Conservation (phyloP, 805 yeast genomes). For the Candida easanensis region DNA sequence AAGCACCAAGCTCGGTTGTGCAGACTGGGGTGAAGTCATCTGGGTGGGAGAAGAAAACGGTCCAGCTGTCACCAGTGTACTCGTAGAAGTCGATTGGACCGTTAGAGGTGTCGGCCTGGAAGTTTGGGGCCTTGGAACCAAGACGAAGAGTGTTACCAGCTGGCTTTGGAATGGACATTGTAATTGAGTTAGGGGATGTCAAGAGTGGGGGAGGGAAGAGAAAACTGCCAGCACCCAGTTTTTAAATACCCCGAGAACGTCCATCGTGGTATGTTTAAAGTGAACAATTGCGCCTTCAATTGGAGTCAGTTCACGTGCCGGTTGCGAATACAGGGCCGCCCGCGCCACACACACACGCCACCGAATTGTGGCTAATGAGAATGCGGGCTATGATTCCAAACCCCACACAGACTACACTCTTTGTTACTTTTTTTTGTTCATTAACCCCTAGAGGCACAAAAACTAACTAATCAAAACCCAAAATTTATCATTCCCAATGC, state of each 20-base stretch:
- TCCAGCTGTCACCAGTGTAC: constrained; percentile 61
- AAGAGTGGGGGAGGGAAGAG: neutral
- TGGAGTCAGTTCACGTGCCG: constrained; percentile 22
- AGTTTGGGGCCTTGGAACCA: constrained; percentile 70
- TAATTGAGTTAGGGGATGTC: neutral
- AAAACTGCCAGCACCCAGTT: neutral
- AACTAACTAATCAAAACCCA: neutral
- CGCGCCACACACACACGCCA: constrained; percentile 10
- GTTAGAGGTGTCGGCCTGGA: constrained; percentile 57
- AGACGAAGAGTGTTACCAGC: constrained; percentile 39
- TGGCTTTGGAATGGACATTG: constrained; percentile 42
- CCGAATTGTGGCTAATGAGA: too few species aligned
- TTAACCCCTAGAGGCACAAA: constrained; percentile 1
- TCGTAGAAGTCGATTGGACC: constrained; percentile 65
- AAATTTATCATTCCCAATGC: constrained; percentile 9
- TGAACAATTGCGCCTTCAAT: constrained; percentile 4
- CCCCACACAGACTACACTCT: neutral
- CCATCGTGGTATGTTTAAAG: neutral
- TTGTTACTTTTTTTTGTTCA: neutral
- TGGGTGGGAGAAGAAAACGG: constrained; percentile 69
- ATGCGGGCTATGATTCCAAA: neutral
- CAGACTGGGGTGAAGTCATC: constrained; percentile 80
- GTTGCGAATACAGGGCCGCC: constrained; percentile 6
- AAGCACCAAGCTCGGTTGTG: constrained; percentile 76
- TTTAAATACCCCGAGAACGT: too few species aligned